Evolutionary conservation across 441 rosid genomes (phyloP).

Genomic region (Rhodomyrtus psidioides): DNA sequence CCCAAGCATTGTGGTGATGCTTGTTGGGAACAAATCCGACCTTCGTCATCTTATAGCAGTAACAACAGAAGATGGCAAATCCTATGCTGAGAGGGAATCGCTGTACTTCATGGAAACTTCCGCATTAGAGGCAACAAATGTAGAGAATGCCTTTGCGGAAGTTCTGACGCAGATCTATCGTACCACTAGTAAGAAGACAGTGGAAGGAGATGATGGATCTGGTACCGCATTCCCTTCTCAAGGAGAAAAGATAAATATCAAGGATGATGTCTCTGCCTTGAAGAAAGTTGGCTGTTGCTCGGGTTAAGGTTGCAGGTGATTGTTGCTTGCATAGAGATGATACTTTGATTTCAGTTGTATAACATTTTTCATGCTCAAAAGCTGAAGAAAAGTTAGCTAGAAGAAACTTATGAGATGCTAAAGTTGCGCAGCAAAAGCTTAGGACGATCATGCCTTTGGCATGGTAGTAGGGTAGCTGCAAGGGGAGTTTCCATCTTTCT

Average conservation of each 20-base stretch:
- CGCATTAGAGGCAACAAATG: constrained; percentile 6
- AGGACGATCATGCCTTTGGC: neutral
- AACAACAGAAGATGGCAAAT: constrained; percentile 4
- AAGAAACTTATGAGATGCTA: neutral
- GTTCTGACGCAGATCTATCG: constrained; percentile 8
- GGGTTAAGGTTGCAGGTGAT: neutral
- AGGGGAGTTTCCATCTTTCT: neutral
- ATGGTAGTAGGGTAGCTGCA: neutral
- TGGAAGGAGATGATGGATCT: constrained; percentile 6
- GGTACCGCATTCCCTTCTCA: neutral
- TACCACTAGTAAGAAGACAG: constrained; percentile 3
- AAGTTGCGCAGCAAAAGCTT: neutral
- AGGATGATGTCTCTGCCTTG: constrained; percentile 9
- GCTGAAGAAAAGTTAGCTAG: neutral
- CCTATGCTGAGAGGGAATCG: constrained; percentile 9
- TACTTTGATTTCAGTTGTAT: neutral
- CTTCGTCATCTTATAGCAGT: constrained; percentile 11
- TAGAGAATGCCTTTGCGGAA: constrained; percentile 9
- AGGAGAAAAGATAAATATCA: constrained; percentile 10
- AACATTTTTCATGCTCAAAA: neutral
- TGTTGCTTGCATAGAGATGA: neutral
- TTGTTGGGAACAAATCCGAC: constrained; percentile 9
- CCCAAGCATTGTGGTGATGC: constrained; percentile 14
- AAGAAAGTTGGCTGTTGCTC: constrained; percentile 13
- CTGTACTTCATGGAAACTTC: constrained; percentile 10